phyloP scores from a whole-genome alignment of 805 yeast species.

The Yarrowia yakushimensis region DNA sequence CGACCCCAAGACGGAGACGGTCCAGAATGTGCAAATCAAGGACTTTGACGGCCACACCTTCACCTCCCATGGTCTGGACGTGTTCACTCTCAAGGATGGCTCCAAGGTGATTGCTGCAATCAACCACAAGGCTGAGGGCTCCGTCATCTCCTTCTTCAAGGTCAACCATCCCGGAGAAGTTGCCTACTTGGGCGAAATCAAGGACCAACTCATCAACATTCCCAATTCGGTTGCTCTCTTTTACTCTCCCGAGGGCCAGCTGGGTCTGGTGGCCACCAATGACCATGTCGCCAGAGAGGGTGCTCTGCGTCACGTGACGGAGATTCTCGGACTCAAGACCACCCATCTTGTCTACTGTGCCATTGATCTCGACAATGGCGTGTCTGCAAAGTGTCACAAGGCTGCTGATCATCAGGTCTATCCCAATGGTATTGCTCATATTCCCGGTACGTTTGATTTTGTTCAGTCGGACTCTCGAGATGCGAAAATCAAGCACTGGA shows the following conservation, averaged over 20 bases:
- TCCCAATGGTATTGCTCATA: slow-evolving; percentile 12
- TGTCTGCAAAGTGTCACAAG: neutral
- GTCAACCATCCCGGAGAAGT: neutral
- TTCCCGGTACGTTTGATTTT: slow-evolving; percentile 5
- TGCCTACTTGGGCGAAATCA: neutral
- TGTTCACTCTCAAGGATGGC: slow-evolving; percentile 14
- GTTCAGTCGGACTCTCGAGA: slow-evolving; percentile 12
- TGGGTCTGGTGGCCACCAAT: slow-evolving; percentile 1
- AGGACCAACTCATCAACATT: neutral
- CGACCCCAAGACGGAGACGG: slow-evolving; percentile 13
- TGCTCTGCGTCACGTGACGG: neutral
- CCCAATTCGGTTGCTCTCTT: slow-evolving; percentile 18
- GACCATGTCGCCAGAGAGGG: neutral
- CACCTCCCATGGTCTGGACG: slow-evolving; percentile 13
- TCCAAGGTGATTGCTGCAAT: neutral
- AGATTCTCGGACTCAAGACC: slow-evolving; percentile 8
- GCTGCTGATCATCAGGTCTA: slow-evolving; percentile 10
- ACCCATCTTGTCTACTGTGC: slow-evolving; percentile 2
- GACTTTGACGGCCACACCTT: slow-evolving; percentile 7
- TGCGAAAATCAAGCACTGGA: slow-evolving; percentile 17
- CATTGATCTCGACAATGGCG: neutral
- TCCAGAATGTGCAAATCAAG: neutral
- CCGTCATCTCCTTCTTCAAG: slow-evolving; percentile 1
- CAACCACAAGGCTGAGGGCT: neutral
- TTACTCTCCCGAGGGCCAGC: slow-evolving; percentile 21